phyloP scores from a whole-genome alignment of 371 early-diverging fungal species.

The Haplosporangium sp. region DNA sequence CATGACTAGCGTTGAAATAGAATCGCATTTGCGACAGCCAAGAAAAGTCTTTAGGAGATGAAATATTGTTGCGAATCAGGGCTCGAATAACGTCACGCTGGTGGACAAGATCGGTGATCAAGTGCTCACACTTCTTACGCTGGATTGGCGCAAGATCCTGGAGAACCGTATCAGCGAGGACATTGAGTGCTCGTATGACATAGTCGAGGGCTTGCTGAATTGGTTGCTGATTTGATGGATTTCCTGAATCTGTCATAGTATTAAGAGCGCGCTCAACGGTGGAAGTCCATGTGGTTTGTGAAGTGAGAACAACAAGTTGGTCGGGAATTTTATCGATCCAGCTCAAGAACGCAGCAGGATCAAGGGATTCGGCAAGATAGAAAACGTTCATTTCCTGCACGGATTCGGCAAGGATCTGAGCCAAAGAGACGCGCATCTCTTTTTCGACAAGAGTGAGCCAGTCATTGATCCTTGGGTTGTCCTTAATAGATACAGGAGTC shows the following conservation, averaged over 20 bases:
- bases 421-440: conserved; percentile 92
- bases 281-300: conserved; percentile 93
- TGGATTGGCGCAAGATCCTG: conserved; percentile 84
- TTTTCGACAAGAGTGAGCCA: conserved; percentile 96
- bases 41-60: conserved; percentile 82
- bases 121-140: conserved; percentile 96
- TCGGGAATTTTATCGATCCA: conserved; percentile 95
- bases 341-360: conserved; percentile 69
- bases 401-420: conserved; percentile 80
- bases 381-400: conserved; percentile 74
- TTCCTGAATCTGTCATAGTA: conserved; percentile 58
- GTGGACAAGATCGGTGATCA: conserved; percentile 98
- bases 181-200: conserved; percentile 82
- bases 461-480: conserved; percentile 94
- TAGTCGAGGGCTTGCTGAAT: conserved; percentile 70
- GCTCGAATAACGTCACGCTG: conserved; percentile 94
- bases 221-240: conserved; percentile 49
- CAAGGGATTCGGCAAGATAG: conserved; percentile 74
- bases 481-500: conserved; percentile 82
- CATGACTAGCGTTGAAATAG: conserved; percentile 78
- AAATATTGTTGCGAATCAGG: conserved; percentile 69
- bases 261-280: conserved; percentile 83
- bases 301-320: conserved; percentile 92
- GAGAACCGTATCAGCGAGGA: conserved; percentile 94
- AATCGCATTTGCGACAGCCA: conserved; percentile 99